Conservation (phyloP, 257 asterid genomes). For the Capsicum pubescens region DNA sequence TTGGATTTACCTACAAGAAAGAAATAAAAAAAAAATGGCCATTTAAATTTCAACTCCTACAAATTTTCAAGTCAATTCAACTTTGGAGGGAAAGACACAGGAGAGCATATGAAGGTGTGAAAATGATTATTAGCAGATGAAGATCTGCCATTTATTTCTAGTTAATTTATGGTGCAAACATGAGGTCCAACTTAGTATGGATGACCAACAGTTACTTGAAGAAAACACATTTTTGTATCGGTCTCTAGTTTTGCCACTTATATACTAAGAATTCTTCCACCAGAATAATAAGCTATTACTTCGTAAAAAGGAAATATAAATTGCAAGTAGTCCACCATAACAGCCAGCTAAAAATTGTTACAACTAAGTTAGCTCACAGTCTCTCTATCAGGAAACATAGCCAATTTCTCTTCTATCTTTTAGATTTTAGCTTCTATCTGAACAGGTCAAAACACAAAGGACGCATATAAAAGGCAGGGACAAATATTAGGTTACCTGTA, state of each 20-base stretch:
- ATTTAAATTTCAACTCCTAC: neutral
- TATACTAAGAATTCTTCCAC: slow-evolving; percentile 3
- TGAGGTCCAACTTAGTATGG: neutral
- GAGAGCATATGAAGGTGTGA: slow-evolving; percentile 15
- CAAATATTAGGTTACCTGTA: slow-evolving; percentile 65
- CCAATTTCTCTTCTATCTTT: neutral
- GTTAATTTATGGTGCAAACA: slow-evolving; percentile 19
- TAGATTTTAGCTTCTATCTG: neutral
- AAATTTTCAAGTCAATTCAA: neutral
- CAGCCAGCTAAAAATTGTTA: neutral
- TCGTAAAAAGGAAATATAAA: neutral
- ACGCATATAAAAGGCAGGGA: neutral
- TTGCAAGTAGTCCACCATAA: slow-evolving; percentile 27
- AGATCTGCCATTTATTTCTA: neutral
- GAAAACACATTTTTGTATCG: neutral
- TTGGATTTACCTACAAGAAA: neutral
- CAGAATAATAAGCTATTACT: slow-evolving; percentile 5
- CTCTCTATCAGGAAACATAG: slow-evolving; percentile 2
- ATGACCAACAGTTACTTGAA: slow-evolving; percentile 3
- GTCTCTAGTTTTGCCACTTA: slow-evolving; percentile 15
- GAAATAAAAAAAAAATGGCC: neutral
- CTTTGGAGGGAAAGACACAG: neutral
- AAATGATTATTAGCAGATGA: slow-evolving; percentile 2
- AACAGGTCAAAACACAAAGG: slow-evolving; percentile 14
- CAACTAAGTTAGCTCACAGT: neutral